Evolutionary conservation across 257 asterid species (phyloP).

Genomic region (Ballota nigra): DNA sequence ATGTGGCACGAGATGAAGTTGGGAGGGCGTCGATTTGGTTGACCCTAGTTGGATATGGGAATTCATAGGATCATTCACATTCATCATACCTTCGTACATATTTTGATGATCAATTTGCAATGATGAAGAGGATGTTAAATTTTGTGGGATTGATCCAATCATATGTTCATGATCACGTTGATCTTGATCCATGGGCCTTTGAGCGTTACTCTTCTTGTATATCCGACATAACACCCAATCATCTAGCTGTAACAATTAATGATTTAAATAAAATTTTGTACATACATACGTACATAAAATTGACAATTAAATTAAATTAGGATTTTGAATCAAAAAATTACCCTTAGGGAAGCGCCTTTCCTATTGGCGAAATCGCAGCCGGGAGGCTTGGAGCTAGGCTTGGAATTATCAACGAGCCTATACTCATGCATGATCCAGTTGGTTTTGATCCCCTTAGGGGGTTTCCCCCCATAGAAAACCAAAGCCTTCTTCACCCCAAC

Average conservation of each 20-base stretch:
- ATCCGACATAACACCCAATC: slow-evolving; percentile 86
- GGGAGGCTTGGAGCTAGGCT: slow-evolving; percentile 42
- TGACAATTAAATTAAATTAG: neutral
- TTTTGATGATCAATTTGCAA: slow-evolving; percentile 29
- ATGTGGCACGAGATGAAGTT: slow-evolving; percentile 28
- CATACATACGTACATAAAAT: neutral
- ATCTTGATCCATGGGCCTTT: slow-evolving; percentile 61
- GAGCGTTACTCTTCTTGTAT: slow-evolving; percentile 65
- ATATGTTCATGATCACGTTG: slow-evolving; percentile 44
- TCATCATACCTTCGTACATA: slow-evolving; percentile 51
- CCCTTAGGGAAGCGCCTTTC: slow-evolving; percentile 67
- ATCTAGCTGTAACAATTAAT: slow-evolving; percentile 47
- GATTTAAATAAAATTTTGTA: too few relatives aligned
- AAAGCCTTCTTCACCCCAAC: slow-evolving; percentile 61
- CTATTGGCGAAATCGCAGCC: slow-evolving; percentile 43
- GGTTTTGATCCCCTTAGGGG: slow-evolving; percentile 54
- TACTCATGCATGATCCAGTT: slow-evolving; percentile 73
- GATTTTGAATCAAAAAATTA: too few relatives aligned
- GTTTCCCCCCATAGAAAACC: slow-evolving; percentile 60
- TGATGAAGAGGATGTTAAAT: slow-evolving; percentile 5
- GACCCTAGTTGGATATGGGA: slow-evolving; percentile 24
- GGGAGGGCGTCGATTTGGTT: neutral
- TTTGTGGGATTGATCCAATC: slow-evolving; percentile 37
- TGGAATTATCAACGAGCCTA: slow-evolving; percentile 41
- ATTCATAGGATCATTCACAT: slow-evolving; percentile 31